Conservation (phyloP, 441 rosid species). For the Populus trichocarpa region DNA sequence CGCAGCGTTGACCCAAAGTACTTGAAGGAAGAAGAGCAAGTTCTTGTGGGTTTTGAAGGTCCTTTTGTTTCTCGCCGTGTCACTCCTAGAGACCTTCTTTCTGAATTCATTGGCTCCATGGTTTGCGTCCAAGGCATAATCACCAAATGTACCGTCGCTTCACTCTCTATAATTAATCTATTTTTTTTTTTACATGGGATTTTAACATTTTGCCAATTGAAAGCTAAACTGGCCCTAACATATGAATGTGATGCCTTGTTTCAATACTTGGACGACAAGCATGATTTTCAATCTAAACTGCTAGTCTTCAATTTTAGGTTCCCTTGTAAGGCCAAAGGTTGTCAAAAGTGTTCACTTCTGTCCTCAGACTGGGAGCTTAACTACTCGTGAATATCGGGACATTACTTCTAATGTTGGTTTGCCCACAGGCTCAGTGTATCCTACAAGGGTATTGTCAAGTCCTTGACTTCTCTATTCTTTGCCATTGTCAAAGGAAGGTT, state of each 20-base stretch:
- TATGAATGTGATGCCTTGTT: too few relatives aligned
- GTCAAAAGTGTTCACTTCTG: constrained; percentile 97
- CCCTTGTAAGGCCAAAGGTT: constrained; percentile 98
- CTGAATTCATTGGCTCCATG: constrained; percentile 93
- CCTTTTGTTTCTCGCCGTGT: constrained; percentile 94
- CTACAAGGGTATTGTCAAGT: constrained; percentile 72
- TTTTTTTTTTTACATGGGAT: background rate
- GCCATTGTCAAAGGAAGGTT: constrained; percentile 5
- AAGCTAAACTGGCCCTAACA: background rate
- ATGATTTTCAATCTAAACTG: background rate
- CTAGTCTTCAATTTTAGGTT: constrained; percentile 47
- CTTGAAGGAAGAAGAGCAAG: constrained; percentile 80
- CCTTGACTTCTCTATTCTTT: background rate
- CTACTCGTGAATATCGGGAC: constrained; percentile 87
- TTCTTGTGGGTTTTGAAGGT: constrained; percentile 92
- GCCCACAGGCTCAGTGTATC: constrained; percentile 98
- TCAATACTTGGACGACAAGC: background rate
- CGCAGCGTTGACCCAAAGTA: constrained; percentile 67
- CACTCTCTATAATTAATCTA: background rate
- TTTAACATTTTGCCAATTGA: background rate
- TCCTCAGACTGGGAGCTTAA: constrained; percentile 69
- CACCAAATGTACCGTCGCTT: constrained; percentile 72
- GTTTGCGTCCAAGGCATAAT: constrained; percentile 94
- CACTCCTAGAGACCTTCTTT: constrained; percentile 93
- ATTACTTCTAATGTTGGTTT: constrained; percentile 83